These are phyloP conservation scores for Zygosaccharomyces bailii DNA, from an alignment of 805 yeast genomes.

Conservation along the genomic window DNA sequence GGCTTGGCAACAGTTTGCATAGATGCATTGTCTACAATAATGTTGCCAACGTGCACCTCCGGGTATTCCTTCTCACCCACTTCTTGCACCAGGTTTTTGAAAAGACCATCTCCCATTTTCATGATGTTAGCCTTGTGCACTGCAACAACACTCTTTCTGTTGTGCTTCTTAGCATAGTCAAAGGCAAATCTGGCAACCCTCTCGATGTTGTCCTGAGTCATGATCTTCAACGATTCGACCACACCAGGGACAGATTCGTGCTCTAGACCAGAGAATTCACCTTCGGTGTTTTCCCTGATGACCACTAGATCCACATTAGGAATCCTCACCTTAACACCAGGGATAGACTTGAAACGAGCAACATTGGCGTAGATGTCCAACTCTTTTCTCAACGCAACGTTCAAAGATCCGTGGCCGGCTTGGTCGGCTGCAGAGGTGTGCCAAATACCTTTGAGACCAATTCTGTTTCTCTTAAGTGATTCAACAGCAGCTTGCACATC, in stretches of 20 bases:
- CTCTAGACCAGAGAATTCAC: conserved; percentile 97
- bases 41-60: conserved; percentile 75
- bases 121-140: conserved; percentile 98
- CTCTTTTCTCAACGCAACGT: conserved; percentile 95
- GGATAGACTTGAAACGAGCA: conserved; percentile 88
- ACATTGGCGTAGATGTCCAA: conserved; percentile 93
- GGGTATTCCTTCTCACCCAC: conserved; percentile 85
- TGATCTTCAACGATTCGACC: conserved; percentile 92
- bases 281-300: conserved; percentile 98
- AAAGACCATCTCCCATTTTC: conserved; percentile 98
- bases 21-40: conserved; percentile 97
- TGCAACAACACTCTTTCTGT: conserved; percentile 90
- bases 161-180: conserved; percentile 89
- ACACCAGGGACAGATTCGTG: conserved; percentile 97
- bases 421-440: conserved; percentile 80
- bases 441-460: conserved; percentile 94
- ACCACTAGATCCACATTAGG: conserved; percentile 87
- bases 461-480: conserved; percentile 91
- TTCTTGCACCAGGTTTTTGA: conserved; percentile 88
- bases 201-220: conserved; percentile 92
- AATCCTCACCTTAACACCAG: conserved; percentile 89
- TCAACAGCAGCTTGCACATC: conserved; percentile 81
- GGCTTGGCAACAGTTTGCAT: conserved; percentile 99
- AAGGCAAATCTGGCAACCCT: conserved; percentile 96
- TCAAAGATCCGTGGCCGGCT: conserved; percentile 76